Base-by-base conservation (phyloP, 345 rosid species). In the Psidium guajava region DNA sequence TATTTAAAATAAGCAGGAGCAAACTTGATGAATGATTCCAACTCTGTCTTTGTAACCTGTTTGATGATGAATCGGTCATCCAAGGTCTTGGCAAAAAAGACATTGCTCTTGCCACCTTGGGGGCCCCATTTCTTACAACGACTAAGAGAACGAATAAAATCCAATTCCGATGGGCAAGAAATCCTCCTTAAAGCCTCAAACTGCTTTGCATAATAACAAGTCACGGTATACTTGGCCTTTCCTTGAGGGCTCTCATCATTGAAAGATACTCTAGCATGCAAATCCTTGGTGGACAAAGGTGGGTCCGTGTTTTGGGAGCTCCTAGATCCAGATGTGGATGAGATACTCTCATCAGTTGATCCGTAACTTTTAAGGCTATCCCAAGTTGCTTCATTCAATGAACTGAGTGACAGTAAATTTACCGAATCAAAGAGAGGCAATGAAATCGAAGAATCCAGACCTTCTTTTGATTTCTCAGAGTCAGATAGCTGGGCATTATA, bases 61-160 rank as follows among this genome's bases (percentile, higher is more conserved):
- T 97, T 97, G 92, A 97, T 93, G 83, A 97, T 95, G 87, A 97
- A 97, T 36, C 99, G 95, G 80, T 97, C 99, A 83, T 97, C 99
- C 90, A 95, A 92, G 82, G 98, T 92, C 90, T 97, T 97, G 51
- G 99, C 99, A 85, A 97, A 97, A 89, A 97, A 97, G 83, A 94
- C 99, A 85, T 96, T 97, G 91, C 99, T 97, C 95, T 97, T 97
- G 86, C 99, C 98, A 87, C 99, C 99, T 57, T 97, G 99, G 75
- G 99, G 98, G 64, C 96, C 98, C 99, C 99, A 97, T 92, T 97
- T 97, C 90, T 93, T 95, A 91, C 99, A 97, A 50, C 97, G 99
- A 86, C 98, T 93, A 81, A 97, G 96, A 86, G 99, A 97, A 84
- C 96, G 93, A 82, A 97, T 77, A 83, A 91, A 97, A 87, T 97